Evolutionary conservation across 1,284 basidiomycete species (phyloP).

Genomic region (Trametes polyzona): DNA sequence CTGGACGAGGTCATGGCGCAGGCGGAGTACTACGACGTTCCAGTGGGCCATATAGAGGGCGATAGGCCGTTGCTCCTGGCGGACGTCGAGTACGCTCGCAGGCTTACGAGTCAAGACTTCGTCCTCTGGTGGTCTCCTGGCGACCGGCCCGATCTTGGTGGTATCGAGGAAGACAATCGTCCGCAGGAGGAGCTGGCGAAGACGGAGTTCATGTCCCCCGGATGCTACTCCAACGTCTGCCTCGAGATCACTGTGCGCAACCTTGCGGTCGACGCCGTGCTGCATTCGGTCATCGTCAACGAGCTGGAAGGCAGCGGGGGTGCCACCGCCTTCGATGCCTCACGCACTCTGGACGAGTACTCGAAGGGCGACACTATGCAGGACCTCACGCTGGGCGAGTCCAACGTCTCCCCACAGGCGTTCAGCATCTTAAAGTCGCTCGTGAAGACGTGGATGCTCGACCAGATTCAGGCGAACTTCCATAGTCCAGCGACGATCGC

Average conservation of each 20-base stretch:
- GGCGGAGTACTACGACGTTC: slow-evolving; percentile 92
- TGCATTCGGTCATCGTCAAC: slow-evolving; percentile 92
- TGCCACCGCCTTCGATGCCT: slow-evolving; percentile 92
- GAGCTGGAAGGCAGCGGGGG: slow-evolving; percentile 95
- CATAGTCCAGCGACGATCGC: slow-evolving; percentile 67
- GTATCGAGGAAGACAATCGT: slow-evolving; percentile 86
- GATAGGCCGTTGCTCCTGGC: slow-evolving; percentile 88
- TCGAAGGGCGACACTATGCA: slow-evolving; percentile 76
- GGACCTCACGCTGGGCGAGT: slow-evolving; percentile 88
- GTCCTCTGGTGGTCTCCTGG: slow-evolving; percentile 97
- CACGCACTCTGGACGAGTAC: slow-evolving; percentile 92
- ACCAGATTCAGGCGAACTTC: slow-evolving; percentile 73
- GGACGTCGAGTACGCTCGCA: slow-evolving; percentile 91
- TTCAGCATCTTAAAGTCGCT: slow-evolving; percentile 88
- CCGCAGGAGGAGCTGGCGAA: slow-evolving; percentile 80
- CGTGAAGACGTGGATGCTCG: slow-evolving; percentile 93
- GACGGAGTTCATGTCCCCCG: slow-evolving; percentile 86
- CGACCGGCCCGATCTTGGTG: slow-evolving; percentile 92
- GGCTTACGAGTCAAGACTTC: slow-evolving; percentile 86
- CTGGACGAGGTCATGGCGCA: slow-evolving; percentile 82
- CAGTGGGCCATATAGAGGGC: slow-evolving; percentile 89
- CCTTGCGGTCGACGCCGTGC: slow-evolving; percentile 91
- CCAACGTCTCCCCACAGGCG: slow-evolving; percentile 88
- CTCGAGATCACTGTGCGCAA: slow-evolving; percentile 91
- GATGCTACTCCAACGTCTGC: slow-evolving; percentile 93